Percentiles rank a stretch among this genome's conserved stretches.
Evolutionary conservation across 176 grass and related monocot genomes (phyloP).

Genomic region (Eleusine indica): DNA sequence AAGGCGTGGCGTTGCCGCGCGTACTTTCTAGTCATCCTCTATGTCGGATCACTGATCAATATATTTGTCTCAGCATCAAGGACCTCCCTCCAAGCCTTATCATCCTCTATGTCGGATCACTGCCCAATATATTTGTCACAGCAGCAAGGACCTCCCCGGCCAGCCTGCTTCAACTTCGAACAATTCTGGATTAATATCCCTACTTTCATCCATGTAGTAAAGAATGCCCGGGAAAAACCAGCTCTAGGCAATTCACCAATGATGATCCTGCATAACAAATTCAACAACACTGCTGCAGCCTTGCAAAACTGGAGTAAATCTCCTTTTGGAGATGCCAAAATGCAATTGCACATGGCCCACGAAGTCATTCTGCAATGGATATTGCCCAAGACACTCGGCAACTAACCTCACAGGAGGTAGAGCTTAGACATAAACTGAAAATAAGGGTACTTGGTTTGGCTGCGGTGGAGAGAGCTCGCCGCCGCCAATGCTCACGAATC

Average conservation of each 20-base stretch:
- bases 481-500: no score
- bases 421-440: no score
- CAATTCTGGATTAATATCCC: not conserved
- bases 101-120: not conserved
- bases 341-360: no score
- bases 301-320: not conserved
- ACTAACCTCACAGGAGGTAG: no score
- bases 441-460: no score
- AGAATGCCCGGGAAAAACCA: not conserved
- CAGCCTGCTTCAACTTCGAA: not conserved
- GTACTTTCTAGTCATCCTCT: no score
- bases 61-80: no score
- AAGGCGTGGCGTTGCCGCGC: no score
- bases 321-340: not conserved
- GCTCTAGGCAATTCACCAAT: not conserved
- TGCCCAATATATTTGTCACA: not conserved
- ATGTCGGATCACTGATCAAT: no score
- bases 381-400: no score
- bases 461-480: no score
- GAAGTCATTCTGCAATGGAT: no score
- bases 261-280: not conserved
- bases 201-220: not conserved
- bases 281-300: not conserved
- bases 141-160: not conserved
- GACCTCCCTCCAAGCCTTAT: not conserved